These are phyloP conservation scores for Neoascochyta sp. DNA, from an alignment of 2,329 filamentous ascomycete genomes.

Conservation along the genomic window DNA sequence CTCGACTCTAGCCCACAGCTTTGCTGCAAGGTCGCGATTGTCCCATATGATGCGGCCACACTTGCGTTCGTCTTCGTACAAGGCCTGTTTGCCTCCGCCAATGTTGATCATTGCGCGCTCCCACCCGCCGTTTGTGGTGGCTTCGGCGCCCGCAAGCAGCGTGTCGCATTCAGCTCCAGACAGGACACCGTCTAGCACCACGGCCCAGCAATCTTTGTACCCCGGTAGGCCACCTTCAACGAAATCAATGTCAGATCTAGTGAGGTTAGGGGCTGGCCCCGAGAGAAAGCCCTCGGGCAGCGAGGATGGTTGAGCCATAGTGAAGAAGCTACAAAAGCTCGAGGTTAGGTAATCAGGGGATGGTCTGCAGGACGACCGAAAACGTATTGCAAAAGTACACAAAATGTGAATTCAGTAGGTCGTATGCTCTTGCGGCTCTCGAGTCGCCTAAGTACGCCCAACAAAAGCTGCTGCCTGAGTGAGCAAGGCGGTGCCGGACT, in stretches of 20 bases:
- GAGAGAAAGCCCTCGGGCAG: conserved; percentile 50
- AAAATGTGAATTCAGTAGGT: too few species aligned
- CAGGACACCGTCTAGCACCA: conserved; percentile 62
- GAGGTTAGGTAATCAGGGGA: too few species aligned
- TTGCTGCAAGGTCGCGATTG: conserved; percentile 56
- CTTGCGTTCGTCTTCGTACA: conserved; percentile 59
- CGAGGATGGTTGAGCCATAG: conserved; percentile 32
- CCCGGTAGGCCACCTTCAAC: conserved; percentile 45
- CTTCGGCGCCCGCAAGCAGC: conserved; percentile 30
- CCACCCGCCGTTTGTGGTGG: conserved; percentile 50
- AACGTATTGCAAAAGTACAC: too few species aligned
- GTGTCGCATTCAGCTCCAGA: conserved; percentile 58
- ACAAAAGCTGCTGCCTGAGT: conserved; percentile 15
- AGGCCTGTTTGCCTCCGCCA: conserved; percentile 58
- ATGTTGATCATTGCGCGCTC: conserved; percentile 65
- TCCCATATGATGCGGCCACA: conserved; percentile 79
- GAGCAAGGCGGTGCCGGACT: too few species aligned
- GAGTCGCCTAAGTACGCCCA: too few species aligned
- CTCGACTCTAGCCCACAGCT: conserved; percentile 58
- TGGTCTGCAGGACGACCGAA: too few species aligned
- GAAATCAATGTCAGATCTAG: conserved; percentile 54
- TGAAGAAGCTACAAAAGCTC: too few species aligned
- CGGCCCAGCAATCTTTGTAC: conserved; percentile 55
- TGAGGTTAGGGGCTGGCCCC: conserved; percentile 46
- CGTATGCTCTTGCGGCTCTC: too few species aligned